Base-by-base conservation (phyloP, 148 eudicot genomes). In the Arctostaphylos glauca region DNA sequence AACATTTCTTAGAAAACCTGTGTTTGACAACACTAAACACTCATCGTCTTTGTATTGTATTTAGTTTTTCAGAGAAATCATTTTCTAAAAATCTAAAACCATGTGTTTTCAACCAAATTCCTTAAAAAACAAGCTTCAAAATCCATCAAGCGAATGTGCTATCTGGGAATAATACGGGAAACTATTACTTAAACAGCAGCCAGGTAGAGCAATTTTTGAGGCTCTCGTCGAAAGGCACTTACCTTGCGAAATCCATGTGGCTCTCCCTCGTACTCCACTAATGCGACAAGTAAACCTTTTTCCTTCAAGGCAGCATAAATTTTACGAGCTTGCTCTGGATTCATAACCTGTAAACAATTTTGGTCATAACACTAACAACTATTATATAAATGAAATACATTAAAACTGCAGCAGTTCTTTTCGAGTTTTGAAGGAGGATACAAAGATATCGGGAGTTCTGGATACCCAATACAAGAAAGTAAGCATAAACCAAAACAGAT, bases 171-270 rank as follows among this genome's bases (percentile, higher is more conserved):
- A 3, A 60, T n/a, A 21, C 21, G 67, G 67, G 67, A 9, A 53
- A 12, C 4, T 58, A 9, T 58, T 58, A 16, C 64, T 21, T 21
- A 21, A 60, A 8, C 67, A 60, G 9, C 25, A 6, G 21, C 67
- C 6, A 5, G 31, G 10, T 48, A 14, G 31, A 7, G 38, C 19
- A 49, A n/a, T 18, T 23, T 75, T 50, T 23, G 41, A 76, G 12
- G 5, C 56, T 23, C 38, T 70, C 46, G 54, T 25, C 9, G 21
- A 31, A 52, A 23, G 14, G 25, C 67, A 52, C 50, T 25, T 81
- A 87, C 88, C 88, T 81, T 87, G 76, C 88, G 82, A 66, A 87
- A 87, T 25, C 88, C 88, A 84, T 87, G 88, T 10, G 86, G 82
- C 81, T 87, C 88, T 81, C 88, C 88, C 78, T 84, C 84, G 53